Conservation (phyloP, 2,329 filamentous ascomycete genomes). For the Tolypocladium album region DNA sequence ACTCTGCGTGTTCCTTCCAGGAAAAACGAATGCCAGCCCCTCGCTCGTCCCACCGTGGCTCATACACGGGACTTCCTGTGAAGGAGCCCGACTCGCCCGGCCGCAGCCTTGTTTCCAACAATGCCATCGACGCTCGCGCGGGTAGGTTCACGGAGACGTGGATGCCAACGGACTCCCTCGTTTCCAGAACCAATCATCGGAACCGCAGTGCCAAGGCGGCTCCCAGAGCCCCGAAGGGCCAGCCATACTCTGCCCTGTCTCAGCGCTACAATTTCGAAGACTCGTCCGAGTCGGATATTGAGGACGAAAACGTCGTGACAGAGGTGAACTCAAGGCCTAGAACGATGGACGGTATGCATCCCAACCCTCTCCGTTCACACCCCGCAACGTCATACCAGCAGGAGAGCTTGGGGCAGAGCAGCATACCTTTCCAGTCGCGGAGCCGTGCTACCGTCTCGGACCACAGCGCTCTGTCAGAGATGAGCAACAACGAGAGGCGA, state of each 20-base stretch:
- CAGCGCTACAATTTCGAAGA: slow-evolving; percentile 32
- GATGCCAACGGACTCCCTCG: slow-evolving; percentile 42
- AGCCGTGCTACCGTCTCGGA: neutral
- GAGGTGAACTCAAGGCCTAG: slow-evolving; percentile 7
- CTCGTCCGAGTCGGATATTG: slow-evolving; percentile 29
- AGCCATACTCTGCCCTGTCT: slow-evolving; percentile 34
- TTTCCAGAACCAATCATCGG: slow-evolving; percentile 43
- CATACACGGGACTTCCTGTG: slow-evolving; percentile 39
- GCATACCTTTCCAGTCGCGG: neutral
- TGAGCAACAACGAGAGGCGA: slow-evolving; percentile 32
- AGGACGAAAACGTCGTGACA: slow-evolving; percentile 22
- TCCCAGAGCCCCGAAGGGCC: slow-evolving; percentile 22
- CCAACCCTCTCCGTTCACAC: slow-evolving; percentile 44
- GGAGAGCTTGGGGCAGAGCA: neutral
- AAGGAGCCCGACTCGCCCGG: slow-evolving; percentile 23
- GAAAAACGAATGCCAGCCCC: slow-evolving; percentile 36
- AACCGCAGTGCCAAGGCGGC: slow-evolving; percentile 14
- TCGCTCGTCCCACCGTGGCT: slow-evolving; percentile 25
- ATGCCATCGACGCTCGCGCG: slow-evolving; percentile 21
- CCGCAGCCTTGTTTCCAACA: slow-evolving; percentile 11
- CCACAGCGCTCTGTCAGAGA: slow-evolving; percentile 29
- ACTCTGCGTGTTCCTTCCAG: slow-evolving; percentile 30
- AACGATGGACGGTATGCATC: slow-evolving; percentile 21
- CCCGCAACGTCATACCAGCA: slow-evolving; percentile 17
- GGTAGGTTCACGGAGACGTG: slow-evolving; percentile 44